Evolutionary conservation across 805 yeast species (phyloP).

Genomic region (Candida maesae): DNA sequence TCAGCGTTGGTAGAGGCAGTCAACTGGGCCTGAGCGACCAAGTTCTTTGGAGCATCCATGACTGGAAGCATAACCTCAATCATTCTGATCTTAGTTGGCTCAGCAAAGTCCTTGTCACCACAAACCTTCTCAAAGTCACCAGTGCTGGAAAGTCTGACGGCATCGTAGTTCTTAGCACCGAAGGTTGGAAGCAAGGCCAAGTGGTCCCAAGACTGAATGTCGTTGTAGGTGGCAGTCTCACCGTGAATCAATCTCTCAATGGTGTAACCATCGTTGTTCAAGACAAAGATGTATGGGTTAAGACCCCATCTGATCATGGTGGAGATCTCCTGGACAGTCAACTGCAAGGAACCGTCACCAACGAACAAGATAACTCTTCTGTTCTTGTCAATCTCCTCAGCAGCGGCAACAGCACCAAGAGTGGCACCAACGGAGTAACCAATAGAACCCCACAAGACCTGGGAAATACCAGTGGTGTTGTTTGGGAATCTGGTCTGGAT

Average conservation of each 20-base stretch:
- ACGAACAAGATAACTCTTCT: constrained; percentile 64
- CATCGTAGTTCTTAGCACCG: constrained; percentile 50
- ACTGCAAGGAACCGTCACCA: constrained; percentile 75
- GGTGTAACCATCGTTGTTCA: constrained; percentile 73
- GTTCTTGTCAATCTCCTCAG: constrained; percentile 55
- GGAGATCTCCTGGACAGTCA: constrained; percentile 70
- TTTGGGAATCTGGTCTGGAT: constrained; percentile 62
- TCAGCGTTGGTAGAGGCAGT: constrained; percentile 44
- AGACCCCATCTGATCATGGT: constrained; percentile 65
- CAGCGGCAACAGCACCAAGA: constrained; percentile 65
- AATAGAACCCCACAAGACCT: constrained; percentile 74
- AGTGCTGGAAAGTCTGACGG: constrained; percentile 47
- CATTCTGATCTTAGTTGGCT: constrained; percentile 57
- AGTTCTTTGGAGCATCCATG: constrained; percentile 66
- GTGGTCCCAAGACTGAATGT: constrained; percentile 68
- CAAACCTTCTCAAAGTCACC: constrained; percentile 57
- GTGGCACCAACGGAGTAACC: constrained; percentile 69
- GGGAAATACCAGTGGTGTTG: constrained; percentile 62
- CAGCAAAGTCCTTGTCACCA: constrained; percentile 43
- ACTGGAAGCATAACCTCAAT: constrained; percentile 65
- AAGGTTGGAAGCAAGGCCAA: constrained; percentile 47
- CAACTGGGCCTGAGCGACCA: constrained; percentile 64
- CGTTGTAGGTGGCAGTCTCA: constrained; percentile 58
- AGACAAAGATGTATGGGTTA: constrained; percentile 63
- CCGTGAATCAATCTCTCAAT: constrained; percentile 75